phyloP scores from a whole-genome alignment of 306 rosid genomes.

The Vigna nakashimae region DNA sequence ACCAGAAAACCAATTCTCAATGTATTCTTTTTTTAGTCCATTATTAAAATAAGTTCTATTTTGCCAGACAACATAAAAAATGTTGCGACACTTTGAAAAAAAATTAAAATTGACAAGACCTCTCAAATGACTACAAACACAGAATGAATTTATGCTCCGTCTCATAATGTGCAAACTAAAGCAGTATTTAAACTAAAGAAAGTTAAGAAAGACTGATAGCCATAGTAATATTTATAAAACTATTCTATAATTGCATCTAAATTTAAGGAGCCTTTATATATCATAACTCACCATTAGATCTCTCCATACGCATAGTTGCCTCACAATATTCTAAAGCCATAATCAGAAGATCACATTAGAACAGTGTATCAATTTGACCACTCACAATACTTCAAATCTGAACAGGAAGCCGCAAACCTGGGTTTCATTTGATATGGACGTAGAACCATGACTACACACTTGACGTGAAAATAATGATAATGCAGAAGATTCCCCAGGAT shows the following conservation, averaged over 20 bases:
- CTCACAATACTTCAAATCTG: constrained; percentile 35
- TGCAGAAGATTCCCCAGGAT: constrained; percentile 84
- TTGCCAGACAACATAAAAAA: constrained; percentile 24
- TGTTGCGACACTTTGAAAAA: constrained; percentile 19
- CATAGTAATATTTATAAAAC: constrained; percentile 12
- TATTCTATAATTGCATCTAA: constrained; percentile 35
- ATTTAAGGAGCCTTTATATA: constrained; percentile 34
- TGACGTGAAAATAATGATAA: constrained; percentile 73
- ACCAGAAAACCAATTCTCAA: neutral
- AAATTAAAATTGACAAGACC: constrained; percentile 3
- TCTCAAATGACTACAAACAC: constrained; percentile 13
- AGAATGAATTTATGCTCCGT: constrained; percentile 34
- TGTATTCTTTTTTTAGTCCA: constrained; percentile 17
- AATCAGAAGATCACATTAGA: constrained; percentile 35
- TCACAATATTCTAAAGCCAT: constrained; percentile 70
- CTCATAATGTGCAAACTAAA: constrained; percentile 23
- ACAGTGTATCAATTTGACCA: constrained; percentile 22
- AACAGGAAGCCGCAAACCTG: constrained; percentile 62
- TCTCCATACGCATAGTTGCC: constrained; percentile 87
- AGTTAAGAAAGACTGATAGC: constrained; percentile 16
- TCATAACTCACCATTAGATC: constrained; percentile 82
- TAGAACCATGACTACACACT: constrained; percentile 54
- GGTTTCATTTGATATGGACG: constrained; percentile 62
- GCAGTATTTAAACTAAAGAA: constrained; percentile 24
- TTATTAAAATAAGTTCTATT: constrained; percentile 16